These are phyloP conservation scores for Cryphonectria radicalis DNA, from an alignment of 2,329 filamentous ascomycete genomes.

Conservation along the genomic window DNA sequence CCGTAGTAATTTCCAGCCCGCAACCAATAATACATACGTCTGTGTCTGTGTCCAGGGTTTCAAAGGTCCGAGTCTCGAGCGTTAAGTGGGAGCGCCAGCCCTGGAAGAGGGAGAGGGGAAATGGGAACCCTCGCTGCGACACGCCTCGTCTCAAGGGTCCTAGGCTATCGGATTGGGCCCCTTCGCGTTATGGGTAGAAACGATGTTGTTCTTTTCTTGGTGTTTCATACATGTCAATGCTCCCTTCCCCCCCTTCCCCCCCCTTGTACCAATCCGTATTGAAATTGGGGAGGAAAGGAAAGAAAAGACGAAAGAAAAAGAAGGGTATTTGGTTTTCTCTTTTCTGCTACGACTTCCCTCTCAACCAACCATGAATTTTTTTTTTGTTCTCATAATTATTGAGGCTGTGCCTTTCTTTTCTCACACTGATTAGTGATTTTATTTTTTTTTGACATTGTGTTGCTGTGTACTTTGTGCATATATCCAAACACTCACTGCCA, in stretches of 20 bases:
- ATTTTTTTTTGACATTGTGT: constrained; percentile 13
- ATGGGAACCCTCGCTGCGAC: constrained; percentile 34
- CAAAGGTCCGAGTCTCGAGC: constrained; percentile 4
- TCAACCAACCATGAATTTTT: not conserved
- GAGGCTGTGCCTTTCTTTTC: not conserved
- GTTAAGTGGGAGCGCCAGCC: too few species aligned
- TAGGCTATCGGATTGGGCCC: not conserved
- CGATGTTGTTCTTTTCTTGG: constrained; percentile 17
- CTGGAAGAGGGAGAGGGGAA: too few species aligned
- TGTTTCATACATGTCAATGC: constrained; percentile 9
- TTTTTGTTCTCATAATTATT: not conserved
- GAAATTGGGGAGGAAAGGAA: not conserved
- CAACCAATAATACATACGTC: not conserved
- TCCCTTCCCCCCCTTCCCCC: not conserved
- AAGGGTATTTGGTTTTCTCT: too few species aligned
- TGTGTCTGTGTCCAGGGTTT: not conserved
- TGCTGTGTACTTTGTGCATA: not conserved
- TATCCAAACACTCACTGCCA: too few species aligned
- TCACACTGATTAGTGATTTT: constrained; percentile 19
- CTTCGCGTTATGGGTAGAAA: not conserved
- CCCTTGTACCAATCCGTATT: constrained; percentile 6
- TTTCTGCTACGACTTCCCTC: too few species aligned
- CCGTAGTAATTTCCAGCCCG: too few species aligned
- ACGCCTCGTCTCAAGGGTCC: constrained; percentile 36
- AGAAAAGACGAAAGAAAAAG: not conserved